A percentile compares a stretch with the other conserved stretches of the same genome.
Conservation (phyloP, 169 alveolate genomes). For the Eimeria sp. region DNA sequence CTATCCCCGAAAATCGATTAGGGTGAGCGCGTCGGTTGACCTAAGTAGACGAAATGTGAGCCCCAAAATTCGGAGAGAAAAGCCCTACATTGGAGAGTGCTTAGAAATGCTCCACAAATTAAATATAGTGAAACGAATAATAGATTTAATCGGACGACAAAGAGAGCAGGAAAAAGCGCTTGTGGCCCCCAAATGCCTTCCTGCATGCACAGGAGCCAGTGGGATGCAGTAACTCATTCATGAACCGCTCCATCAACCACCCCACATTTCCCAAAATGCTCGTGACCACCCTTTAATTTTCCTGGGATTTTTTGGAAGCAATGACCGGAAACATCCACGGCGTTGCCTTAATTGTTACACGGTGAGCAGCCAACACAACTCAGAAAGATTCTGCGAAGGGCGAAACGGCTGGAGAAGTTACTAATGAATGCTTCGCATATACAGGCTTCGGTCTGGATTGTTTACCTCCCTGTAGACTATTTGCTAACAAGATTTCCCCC, state of each 20-base stretch:
- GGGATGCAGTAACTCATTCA: neutral
- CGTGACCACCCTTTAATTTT: neutral
- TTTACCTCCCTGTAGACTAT: neutral
- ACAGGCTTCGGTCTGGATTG: neutral
- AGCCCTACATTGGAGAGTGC: neutral
- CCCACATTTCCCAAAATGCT: neutral
- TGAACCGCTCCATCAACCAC: neutral
- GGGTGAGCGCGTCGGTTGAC: conserved; percentile 17
- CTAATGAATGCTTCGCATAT: neutral
- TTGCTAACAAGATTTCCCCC: neutral
- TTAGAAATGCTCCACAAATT: neutral
- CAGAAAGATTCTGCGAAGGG: neutral
- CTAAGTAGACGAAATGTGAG: conserved; percentile 5
- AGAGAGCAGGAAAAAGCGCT: neutral
- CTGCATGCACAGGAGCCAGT: conserved; percentile 22
- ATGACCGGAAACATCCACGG: neutral
- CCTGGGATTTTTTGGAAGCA: neutral
- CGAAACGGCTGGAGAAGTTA: neutral
- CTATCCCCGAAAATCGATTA: conserved; percentile 16
- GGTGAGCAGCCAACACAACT: neutral
- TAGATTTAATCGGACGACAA: neutral
- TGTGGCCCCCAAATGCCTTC: conserved; percentile 21
- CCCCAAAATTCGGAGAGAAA: neutral
- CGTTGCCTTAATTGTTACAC: neutral
- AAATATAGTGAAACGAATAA: neutral